These are phyloP conservation scores for Calamus simplicifolius DNA, from an alignment of 176 grass and related monocot genomes.

Conservation along the genomic window DNA sequence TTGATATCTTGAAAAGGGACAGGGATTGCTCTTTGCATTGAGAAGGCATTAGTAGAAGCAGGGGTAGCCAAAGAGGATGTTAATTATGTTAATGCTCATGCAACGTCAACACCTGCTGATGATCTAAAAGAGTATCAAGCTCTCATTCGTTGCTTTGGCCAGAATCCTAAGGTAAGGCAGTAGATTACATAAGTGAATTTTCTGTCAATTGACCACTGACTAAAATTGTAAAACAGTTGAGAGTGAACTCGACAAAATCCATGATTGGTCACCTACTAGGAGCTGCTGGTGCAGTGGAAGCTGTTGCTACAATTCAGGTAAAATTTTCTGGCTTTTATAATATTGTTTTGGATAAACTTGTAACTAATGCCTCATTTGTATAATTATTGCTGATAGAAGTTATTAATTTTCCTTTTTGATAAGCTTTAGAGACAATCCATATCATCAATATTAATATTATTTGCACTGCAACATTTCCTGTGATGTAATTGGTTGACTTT, in stretches of 20 bases:
- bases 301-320: constrained; percentile 85
- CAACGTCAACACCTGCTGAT: constrained; percentile 82
- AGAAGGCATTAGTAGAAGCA: constrained; percentile 79
- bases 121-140: constrained; percentile 97
- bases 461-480: too few relatives aligned
- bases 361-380: too few relatives aligned
- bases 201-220: constrained; percentile 10
- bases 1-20: constrained; percentile 45
- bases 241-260: constrained; percentile 97
- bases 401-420: too few relatives aligned
- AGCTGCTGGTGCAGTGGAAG: constrained; percentile 93
- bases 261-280: constrained; percentile 97
- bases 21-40: constrained; percentile 89
- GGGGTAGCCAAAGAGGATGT: constrained; percentile 77
- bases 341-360: too few relatives aligned
- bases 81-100: constrained; percentile 99
- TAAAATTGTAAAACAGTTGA: constrained; percentile 42
- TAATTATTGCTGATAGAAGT: too few relatives aligned
- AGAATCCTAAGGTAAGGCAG: constrained; percentile 64
- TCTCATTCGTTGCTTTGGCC: constrained; percentile 69
- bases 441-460: too few relatives aligned
- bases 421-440: too few relatives aligned
- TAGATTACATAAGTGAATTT: constrained; percentile 9
- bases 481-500: too few relatives aligned
- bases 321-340: too few relatives aligned